phyloP scores from a whole-genome alignment of 345 rosid species.

The Camelina laxa region DNA sequence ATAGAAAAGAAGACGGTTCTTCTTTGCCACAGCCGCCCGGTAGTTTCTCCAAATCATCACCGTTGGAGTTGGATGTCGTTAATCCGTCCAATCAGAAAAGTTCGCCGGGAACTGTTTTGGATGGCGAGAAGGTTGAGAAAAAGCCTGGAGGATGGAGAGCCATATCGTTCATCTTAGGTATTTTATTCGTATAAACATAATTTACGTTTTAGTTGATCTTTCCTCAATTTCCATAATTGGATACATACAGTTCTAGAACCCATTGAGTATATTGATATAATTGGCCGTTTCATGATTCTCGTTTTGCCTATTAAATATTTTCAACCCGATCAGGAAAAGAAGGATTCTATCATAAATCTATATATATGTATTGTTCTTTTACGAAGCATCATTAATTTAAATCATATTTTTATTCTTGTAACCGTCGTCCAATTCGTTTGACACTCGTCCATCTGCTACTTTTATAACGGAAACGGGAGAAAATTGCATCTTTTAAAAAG shows the following conservation, averaged over 20 bases:
- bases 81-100: conserved; percentile 16
- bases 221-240: not conserved
- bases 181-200: not conserved
- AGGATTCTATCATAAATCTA: no score
- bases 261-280: not conserved
- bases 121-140: conserved; percentile 37
- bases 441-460: conserved; percentile 12
- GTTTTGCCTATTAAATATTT: not conserved
- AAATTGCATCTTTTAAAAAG: not conserved
- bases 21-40: conserved; percentile 21
- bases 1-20: conserved; percentile 13
- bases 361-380: no score
- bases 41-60: conserved; percentile 27
- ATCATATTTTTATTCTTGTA: conserved; percentile 22
- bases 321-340: no score
- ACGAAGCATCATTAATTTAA: not conserved
- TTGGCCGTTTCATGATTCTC: conserved; percentile 19
- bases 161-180: conserved; percentile 77
- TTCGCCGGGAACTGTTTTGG: conserved; percentile 24
- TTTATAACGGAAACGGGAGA: conserved; percentile 10
- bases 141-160: conserved; percentile 87
- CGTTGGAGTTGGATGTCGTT: conserved; percentile 19
- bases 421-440: conserved; percentile 32
- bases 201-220: conserved; percentile 10
- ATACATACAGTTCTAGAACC: not conserved